phyloP scores from a whole-genome alignment of 805 yeast genomes.

The Zygosaccharomyces bisporus region DNA sequence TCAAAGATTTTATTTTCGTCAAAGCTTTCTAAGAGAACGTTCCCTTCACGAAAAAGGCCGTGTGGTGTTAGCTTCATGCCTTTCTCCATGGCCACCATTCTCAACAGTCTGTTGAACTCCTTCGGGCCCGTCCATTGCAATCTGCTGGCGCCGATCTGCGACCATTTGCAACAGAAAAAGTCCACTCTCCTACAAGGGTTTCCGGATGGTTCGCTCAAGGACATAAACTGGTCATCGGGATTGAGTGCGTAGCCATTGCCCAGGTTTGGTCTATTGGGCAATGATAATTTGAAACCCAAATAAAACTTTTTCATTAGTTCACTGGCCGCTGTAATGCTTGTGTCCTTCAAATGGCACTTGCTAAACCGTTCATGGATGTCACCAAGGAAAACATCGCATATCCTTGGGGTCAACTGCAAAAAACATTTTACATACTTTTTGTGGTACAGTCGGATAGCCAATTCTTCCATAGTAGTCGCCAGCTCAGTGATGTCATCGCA shows the following conservation, averaged over 20 bases:
- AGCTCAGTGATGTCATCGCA: slow-evolving; percentile 26
- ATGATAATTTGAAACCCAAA: slow-evolving; percentile 22
- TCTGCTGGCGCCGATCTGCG: slow-evolving; percentile 33
- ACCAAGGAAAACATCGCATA: slow-evolving; percentile 13
- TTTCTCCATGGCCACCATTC: slow-evolving; percentile 25
- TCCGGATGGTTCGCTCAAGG: slow-evolving; percentile 14
- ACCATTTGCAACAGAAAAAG: slow-evolving; percentile 32
- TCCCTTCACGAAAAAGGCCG: slow-evolving; percentile 28
- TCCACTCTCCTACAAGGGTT: slow-evolving; percentile 32
- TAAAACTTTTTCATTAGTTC: slow-evolving; percentile 19
- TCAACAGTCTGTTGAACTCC: slow-evolving; percentile 32
- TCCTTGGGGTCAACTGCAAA: slow-evolving; percentile 20
- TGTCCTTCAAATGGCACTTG: slow-evolving; percentile 9
- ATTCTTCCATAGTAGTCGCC: slow-evolving; percentile 20
- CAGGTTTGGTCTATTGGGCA: neutral
- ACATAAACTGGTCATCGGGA: slow-evolving; percentile 24
- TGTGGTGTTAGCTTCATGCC: slow-evolving; percentile 33
- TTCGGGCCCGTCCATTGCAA: slow-evolving; percentile 35
- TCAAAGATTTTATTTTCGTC: slow-evolving; percentile 29
- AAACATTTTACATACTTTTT: slow-evolving; percentile 28
- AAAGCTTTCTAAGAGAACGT: slow-evolving; percentile 24
- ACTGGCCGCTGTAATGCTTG: slow-evolving; percentile 5
- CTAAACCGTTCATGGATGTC: slow-evolving; percentile 14
- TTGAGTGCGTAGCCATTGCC: slow-evolving; percentile 6
- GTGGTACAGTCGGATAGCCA: slow-evolving; percentile 18